Conservation (phyloP, 352 stramenopile genomes). For the Pythium aquatile region DNA sequence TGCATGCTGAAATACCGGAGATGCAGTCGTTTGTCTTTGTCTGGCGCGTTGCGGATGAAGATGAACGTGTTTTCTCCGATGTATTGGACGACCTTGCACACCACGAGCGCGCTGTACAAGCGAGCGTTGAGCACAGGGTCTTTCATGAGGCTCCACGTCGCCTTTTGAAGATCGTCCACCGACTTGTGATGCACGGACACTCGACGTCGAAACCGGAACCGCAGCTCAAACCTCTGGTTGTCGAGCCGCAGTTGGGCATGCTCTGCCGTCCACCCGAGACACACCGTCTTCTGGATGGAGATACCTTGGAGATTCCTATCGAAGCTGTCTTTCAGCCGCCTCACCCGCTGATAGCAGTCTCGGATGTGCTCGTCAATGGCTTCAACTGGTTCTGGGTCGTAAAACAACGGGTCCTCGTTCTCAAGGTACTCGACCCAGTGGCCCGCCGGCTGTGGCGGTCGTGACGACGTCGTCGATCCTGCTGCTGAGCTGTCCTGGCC, state of each 20-base stretch:
- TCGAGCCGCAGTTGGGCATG: constrained; percentile 6
- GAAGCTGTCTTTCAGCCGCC: constrained; percentile 16
- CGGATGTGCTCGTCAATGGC: constrained; percentile 14
- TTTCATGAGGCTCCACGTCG: constrained; percentile 19
- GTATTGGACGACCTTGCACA: constrained; percentile 27
- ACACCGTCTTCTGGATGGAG: constrained; percentile 14
- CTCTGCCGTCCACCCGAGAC: constrained; percentile 24
- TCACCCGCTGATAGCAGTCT: constrained; percentile 22
- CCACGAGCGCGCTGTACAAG: constrained; percentile 26
- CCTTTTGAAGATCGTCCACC: constrained; percentile 18
- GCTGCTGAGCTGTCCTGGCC: constrained; percentile 2
- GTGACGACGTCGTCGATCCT: neutral
- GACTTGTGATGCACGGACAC: constrained; percentile 16
- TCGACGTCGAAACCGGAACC: constrained; percentile 22
- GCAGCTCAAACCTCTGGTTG: constrained; percentile 12
- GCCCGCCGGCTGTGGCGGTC: neutral
- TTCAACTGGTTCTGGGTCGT: constrained; percentile 24
- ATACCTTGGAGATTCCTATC: neutral
- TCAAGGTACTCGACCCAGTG: constrained; percentile 28
- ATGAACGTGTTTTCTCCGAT: constrained; percentile 24
- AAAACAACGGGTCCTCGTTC: constrained; percentile 23
- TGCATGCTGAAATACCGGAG: constrained; percentile 31
- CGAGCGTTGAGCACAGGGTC: constrained; percentile 21
- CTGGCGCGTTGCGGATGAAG: constrained; percentile 26
- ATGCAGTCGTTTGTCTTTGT: constrained; percentile 22